A percentile compares a stretch with the other conserved stretches of the same genome.
Evolutionary conservation across 768 basidiomycete genomes (phyloP).

Genomic region (Lactarius hengduanensis): DNA sequence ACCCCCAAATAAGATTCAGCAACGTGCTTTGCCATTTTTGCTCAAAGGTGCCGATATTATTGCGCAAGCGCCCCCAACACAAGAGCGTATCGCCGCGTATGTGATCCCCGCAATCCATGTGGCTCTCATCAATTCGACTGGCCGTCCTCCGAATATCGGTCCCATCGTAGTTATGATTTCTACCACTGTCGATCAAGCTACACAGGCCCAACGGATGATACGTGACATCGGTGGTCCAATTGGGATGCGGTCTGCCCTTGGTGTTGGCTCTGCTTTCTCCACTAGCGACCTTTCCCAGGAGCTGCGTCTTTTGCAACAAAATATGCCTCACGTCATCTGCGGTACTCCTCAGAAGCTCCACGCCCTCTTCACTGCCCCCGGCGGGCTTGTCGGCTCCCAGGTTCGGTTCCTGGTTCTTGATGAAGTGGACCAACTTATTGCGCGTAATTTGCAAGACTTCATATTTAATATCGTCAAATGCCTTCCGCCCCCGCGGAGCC

Average conservation of each 20-base stretch:
- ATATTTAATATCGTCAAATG: conserved; percentile 92
- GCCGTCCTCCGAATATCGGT: conserved; percentile 64
- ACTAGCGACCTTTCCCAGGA: conserved; percentile 68
- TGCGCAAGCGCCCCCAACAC: conserved; percentile 97
- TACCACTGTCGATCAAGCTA: conserved; percentile 98
- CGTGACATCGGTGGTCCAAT: conserved; percentile 92
- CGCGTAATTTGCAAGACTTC: conserved; percentile 92
- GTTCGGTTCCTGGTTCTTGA: conserved; percentile 94
- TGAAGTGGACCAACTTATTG: conserved; percentile 97
- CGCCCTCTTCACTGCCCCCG: conserved; percentile 80
- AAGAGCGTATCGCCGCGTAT: conserved; percentile 97
- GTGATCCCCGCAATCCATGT: conserved; percentile 88
- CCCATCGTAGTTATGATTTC: conserved; percentile 92
- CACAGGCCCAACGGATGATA: conserved; percentile 94
- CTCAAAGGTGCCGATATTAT: conserved; percentile 94
- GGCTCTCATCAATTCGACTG: conserved; percentile 61
- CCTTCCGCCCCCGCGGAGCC: conserved; percentile 83
- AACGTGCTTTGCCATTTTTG: conserved; percentile 93
- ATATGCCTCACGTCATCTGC: conserved; percentile 92
- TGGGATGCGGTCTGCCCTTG: conserved; percentile 86
- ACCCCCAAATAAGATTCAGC: conserved; percentile 98
- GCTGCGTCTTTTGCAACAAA: conserved; percentile 80
- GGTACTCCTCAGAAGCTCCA: conserved; percentile 97
- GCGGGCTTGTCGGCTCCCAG: conserved; percentile 76
- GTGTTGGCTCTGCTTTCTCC: conserved; percentile 72